Evolutionary conservation across 2,329 filamentous ascomycete species (phyloP).

Genomic region (Pseudogymnoascus sp.): DNA sequence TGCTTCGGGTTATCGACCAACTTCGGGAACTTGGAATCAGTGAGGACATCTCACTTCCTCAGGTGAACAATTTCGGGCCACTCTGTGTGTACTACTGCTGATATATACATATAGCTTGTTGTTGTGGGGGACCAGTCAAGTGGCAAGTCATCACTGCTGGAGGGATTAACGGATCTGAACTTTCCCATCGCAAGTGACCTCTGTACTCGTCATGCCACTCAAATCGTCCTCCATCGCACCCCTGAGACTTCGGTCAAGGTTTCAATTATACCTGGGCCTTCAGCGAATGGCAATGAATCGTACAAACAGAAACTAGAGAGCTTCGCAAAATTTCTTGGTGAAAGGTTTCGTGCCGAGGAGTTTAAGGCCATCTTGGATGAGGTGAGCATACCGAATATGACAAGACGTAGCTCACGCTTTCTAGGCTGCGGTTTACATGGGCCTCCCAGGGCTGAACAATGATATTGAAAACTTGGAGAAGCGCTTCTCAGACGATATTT

Average conservation of each 20-base stretch:
- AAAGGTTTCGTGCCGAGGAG: not conserved
- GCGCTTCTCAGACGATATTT: constrained; percentile 12
- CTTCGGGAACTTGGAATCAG: constrained; percentile 16
- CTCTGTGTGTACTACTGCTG: not conserved
- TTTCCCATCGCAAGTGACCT: constrained; percentile 33
- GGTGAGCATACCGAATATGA: not conserved
- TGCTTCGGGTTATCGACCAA: constrained; percentile 15
- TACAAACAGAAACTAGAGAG: not conserved
- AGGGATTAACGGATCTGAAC: constrained; percentile 30
- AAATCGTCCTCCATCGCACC: constrained; percentile 32
- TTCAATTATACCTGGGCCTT: constrained; percentile 10
- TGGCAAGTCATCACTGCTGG: constrained; percentile 30
- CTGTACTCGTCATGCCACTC: constrained; percentile 37
- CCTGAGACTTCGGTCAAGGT: not conserved
- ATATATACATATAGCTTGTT: constrained; percentile 32
- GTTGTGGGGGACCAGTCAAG: constrained; percentile 35
- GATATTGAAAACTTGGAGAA: not conserved
- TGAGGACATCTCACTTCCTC: constrained; percentile 18
- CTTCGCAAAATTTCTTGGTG: not conserved
- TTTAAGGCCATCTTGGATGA: constrained; percentile 1
- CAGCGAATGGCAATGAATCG: not conserved
- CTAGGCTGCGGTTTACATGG: not conserved
- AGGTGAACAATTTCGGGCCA: not conserved
- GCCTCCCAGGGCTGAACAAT: not conserved
- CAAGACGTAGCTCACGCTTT: not conserved